Conservation (phyloP, 2,329 filamentous ascomycete species). For the Dothiorella sarmentorum region DNA sequence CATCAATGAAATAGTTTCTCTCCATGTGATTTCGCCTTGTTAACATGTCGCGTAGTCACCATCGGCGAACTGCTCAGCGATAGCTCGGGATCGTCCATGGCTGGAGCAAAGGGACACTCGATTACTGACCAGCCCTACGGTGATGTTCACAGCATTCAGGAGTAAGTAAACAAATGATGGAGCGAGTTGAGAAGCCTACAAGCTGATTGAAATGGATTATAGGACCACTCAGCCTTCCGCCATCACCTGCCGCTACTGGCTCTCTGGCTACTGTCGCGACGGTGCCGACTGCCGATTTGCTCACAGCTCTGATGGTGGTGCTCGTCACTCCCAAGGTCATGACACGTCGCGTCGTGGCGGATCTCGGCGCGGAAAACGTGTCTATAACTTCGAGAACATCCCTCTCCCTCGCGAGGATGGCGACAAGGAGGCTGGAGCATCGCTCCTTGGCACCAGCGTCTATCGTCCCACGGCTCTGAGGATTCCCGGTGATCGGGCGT, state of each 20-base stretch:
- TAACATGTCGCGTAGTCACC: background rate
- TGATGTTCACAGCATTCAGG: background rate
- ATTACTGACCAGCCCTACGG: no score
- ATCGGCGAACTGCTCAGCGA: background rate
- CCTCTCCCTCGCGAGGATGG: background rate
- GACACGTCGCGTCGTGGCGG: background rate
- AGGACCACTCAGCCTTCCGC: background rate
- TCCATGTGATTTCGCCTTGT: background rate
- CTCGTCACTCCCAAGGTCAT: background rate
- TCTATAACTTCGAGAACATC: background rate
- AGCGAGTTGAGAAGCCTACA: background rate
- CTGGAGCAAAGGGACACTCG: no score
- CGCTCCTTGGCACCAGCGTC: background rate
- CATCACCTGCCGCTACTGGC: slow-evolving; percentile 14
- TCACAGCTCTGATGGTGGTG: background rate
- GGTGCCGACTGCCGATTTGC: background rate
- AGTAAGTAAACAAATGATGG: background rate
- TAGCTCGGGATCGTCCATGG: background rate
- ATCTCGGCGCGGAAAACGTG: background rate
- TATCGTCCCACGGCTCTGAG: slow-evolving; percentile 1
- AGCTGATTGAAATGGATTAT: no score
- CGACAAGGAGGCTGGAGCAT: background rate
- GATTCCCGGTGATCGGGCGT: background rate
- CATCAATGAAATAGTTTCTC: background rate
- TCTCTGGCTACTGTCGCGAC: slow-evolving; percentile 5